Base-by-base conservation (phyloP, 495 filamentous ascomycete genomes). In the Penicillium paxilli region DNA sequence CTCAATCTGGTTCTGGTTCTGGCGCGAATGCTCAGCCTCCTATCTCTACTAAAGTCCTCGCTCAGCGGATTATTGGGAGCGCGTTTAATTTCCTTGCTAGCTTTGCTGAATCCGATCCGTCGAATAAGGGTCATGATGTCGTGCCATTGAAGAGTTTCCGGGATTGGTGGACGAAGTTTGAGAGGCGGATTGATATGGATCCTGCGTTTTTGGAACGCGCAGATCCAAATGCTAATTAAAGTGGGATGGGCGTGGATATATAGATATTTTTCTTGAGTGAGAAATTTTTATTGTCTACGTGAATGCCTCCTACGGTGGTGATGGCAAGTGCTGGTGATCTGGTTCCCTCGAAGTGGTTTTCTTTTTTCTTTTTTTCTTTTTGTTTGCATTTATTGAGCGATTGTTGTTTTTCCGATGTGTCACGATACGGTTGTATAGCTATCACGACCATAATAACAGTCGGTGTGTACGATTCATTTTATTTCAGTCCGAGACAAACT, bases 151-250 rank as follows among this genome's bases (percentile, higher is more conserved):
- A 87, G 73, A 88, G 86, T 11, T 98, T 99, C 70, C 85, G 89
- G 66, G 92, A 96, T 49, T 99, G 95, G 94, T 99, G 94, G 94
- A 78, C 72, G 46, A 97, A 96, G 72, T 99, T 99, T 76, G 94
- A 99, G 83, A 83, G 82, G 33, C 87, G 83, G 70, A 79, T 98
- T 24, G 86, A 91, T 65, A 74, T 81, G 51, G 94, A 99, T 76
- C 95, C 95, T 2, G 75, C 82, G 7, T 98, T 98, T 71, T 75
- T 99, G 59, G 92, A 98, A 68, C 82, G 90, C 63, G 88, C 87
- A 57, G 87, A 84, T 60, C 72, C 71, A 25, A 66, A 48, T 61
- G 64, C 69, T 16, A 47, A 46, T 14, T 60, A 44, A 62, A 20
- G 50, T 47, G 23, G 56, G n/a, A n/a, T n/a, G n/a, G n/a, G n/a